These are phyloP conservation scores for Clavaria fumosa DNA, from an alignment of 768 basidiomycete species.

Conservation along the genomic window DNA sequence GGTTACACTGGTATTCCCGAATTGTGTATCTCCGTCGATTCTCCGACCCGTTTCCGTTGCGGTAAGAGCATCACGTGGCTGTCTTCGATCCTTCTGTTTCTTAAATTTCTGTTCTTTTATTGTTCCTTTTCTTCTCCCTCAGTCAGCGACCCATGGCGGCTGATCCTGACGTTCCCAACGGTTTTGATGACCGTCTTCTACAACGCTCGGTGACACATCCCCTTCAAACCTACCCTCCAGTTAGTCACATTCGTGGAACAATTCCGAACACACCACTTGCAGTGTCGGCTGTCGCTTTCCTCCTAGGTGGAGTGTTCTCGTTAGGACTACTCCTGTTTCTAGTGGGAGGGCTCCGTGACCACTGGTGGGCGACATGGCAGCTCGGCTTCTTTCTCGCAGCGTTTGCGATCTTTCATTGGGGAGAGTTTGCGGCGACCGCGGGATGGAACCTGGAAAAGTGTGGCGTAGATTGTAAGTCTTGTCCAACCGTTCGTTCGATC, in stretches of 20 bases:
- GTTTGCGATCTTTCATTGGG: conserved; percentile 85
- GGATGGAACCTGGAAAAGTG: conserved; percentile 92
- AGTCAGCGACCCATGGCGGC: not conserved
- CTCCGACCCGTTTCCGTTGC: no score
- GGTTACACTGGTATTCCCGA: no score
- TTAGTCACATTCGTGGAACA: conserved; percentile 28
- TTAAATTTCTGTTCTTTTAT: no score
- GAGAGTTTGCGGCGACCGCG: conserved; percentile 89
- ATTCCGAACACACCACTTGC: conserved; percentile 87
- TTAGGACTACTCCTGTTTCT: conserved; percentile 38
- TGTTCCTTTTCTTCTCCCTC: not conserved
- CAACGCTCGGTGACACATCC: conserved; percentile 15
- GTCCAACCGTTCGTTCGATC: not conserved
- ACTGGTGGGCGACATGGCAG: conserved; percentile 58
- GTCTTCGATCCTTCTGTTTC: no score
- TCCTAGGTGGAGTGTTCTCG: conserved; percentile 62
- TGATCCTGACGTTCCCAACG: not conserved
- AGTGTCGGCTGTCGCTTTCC: conserved; percentile 63
- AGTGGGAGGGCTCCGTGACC: conserved; percentile 26
- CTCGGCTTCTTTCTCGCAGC: conserved; percentile 72
- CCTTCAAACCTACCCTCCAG: conserved; percentile 39
- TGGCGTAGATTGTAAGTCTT: conserved; percentile 71
- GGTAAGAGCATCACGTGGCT: no score
- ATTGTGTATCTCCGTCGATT: no score
- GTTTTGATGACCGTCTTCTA: conserved; percentile 1